Percentiles rank a stretch among this genome's conserved stretches.
Evolutionary conservation across 108 stramenopile species (phyloP).

Genomic region (Cylindrotheca closterium): DNA sequence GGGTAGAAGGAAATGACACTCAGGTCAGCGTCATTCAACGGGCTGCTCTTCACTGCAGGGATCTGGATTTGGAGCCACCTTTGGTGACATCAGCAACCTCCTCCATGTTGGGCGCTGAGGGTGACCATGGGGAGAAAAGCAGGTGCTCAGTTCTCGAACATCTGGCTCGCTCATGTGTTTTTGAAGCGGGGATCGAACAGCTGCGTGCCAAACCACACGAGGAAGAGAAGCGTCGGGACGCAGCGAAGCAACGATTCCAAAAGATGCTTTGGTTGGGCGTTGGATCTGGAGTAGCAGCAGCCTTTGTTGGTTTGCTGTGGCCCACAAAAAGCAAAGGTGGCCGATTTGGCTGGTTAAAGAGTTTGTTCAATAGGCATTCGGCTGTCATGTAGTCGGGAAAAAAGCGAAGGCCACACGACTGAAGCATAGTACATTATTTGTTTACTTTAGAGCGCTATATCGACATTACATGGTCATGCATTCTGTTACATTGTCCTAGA

Average conservation of each 20-base stretch:
- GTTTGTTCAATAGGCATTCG: not conserved
- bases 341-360: not conserved
- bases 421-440: no score
- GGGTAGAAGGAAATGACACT: conserved; percentile 16
- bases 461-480: no score
- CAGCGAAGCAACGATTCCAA: conserved; percentile 40
- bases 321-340: conserved; percentile 10
- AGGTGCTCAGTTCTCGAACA: conserved; percentile 33
- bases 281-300: conserved; percentile 63
- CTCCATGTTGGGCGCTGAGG: conserved; percentile 21
- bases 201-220: conserved; percentile 67
- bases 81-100: conserved; percentile 44
- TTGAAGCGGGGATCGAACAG: conserved; percentile 19
- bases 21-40: conserved; percentile 29
- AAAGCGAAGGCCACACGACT: no score
- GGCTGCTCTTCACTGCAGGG: conserved; percentile 55
- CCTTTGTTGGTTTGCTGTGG: conserved; percentile 55
- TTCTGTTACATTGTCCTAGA: no score
- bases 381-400: no score
- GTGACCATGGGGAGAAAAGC: conserved; percentile 26
- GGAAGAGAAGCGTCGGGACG: conserved; percentile 53
- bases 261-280: conserved; percentile 77
- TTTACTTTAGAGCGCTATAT: no score
- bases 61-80: conserved; percentile 66
- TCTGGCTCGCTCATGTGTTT: conserved; percentile 51